A percentile compares a stretch with the other conserved stretches of the same genome.
phyloP scores from a whole-genome alignment of 2,329 filamentous ascomycete genomes.

The Alternaria sp. region DNA sequence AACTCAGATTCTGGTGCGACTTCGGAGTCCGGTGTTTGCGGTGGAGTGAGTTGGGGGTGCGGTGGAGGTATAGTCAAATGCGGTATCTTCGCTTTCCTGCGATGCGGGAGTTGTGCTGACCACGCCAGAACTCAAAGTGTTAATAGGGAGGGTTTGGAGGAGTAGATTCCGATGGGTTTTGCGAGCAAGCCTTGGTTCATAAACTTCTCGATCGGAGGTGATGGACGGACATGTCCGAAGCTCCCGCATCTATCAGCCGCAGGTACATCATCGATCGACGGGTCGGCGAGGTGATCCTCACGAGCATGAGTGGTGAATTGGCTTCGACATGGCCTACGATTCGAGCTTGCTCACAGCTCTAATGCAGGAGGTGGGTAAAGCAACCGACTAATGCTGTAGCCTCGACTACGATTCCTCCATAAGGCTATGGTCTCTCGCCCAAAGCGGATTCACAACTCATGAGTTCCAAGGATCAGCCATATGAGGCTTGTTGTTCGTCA shows the following conservation, averaged over 20 bases:
- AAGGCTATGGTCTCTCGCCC: slow-evolving; percentile 1
- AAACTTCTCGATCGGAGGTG: background rate
- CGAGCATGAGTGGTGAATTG: background rate
- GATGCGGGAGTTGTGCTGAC: slow-evolving; percentile 9
- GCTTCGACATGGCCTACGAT: background rate
- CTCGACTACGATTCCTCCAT: slow-evolving; percentile 1
- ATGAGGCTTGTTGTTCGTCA: slow-evolving; percentile 23
- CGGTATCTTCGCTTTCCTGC: slow-evolving; percentile 13
- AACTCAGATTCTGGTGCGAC: background rate
- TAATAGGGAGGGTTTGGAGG: background rate
- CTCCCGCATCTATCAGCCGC: background rate
- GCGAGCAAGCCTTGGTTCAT: slow-evolving; percentile 3
- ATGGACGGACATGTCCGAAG: background rate
- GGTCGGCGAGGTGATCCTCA: slow-evolving; percentile 14
- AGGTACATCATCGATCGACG: slow-evolving; percentile 17
- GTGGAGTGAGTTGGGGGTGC: slow-evolving; percentile 3
- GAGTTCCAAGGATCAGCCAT: background rate
- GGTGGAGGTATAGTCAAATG: slow-evolving; percentile 2
- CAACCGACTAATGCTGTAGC: slow-evolving; percentile 9
- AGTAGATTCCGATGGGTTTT: background rate
- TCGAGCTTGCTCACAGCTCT: slow-evolving; percentile 9
- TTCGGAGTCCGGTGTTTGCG: slow-evolving; percentile 1
- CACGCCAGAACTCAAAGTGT: slow-evolving; percentile 16
- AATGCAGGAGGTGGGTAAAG: slow-evolving; percentile 1
- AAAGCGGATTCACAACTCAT: slow-evolving; percentile 10